phyloP scores from a whole-genome alignment of 768 basidiomycete species.

The Podaxis mareebaensis region DNA sequence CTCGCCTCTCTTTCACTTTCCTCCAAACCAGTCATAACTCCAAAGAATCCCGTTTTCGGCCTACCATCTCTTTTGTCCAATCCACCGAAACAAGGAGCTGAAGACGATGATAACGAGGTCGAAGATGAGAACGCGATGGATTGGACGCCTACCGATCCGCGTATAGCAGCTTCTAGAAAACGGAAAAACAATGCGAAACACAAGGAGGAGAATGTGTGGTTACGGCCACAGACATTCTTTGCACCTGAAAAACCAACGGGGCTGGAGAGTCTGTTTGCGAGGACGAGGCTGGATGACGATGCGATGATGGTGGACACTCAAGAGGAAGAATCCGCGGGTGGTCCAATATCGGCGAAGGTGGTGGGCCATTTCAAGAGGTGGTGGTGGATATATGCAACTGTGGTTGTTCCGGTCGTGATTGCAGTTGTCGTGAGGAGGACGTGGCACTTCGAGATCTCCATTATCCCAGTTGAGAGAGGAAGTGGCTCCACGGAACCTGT shows the following conservation, averaged over 20 bases:
- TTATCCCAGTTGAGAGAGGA: not conserved
- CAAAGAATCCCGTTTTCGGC: conserved; percentile 64
- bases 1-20: conserved; percentile 66
- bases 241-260: conserved; percentile 79
- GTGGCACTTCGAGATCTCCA: conserved; percentile 3
- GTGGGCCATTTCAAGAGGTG: conserved; percentile 31
- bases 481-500: not conserved
- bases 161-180: conserved; percentile 19
- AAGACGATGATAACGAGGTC: conserved; percentile 24
- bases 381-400: conserved; percentile 35
- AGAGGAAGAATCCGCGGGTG: not conserved
- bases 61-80: conserved; percentile 55
- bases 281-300: conserved; percentile 57
- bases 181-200: conserved; percentile 24
- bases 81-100: conserved; percentile 26
- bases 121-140: conserved; percentile 46
- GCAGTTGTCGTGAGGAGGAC: conserved; percentile 15
- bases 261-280: conserved; percentile 68
- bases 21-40: conserved; percentile 55
- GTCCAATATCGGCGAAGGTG: conserved; percentile 2
- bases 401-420: conserved; percentile 29
- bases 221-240: conserved; percentile 76
- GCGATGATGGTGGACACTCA: conserved; percentile 18
- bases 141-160: conserved; percentile 62
- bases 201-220: conserved; percentile 45